phyloP scores from a whole-genome alignment of 2,329 filamentous ascomycete genomes.

The Lasiodiplodia gonubiensis region DNA sequence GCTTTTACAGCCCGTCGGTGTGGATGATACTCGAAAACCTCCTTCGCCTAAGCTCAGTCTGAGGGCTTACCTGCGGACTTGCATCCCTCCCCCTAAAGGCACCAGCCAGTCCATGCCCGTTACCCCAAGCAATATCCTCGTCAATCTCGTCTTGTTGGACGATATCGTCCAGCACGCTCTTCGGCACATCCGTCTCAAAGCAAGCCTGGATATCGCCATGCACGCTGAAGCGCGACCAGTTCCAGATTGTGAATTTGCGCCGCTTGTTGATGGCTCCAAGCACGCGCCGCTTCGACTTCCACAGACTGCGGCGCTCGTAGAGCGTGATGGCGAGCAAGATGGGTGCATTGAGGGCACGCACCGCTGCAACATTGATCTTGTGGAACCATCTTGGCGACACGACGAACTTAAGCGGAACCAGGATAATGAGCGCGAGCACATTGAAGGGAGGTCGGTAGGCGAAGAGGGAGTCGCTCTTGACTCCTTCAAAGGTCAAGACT shows the following conservation, averaged over 20 bases:
- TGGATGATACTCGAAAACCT: slow-evolving; percentile 24
- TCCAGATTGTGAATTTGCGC: slow-evolving; percentile 63
- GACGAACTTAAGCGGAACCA: slow-evolving; percentile 79
- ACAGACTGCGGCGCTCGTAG: slow-evolving; percentile 72
- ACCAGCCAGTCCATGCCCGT: slow-evolving; percentile 19
- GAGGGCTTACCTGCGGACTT: slow-evolving; percentile 16
- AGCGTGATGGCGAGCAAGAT: slow-evolving; percentile 73
- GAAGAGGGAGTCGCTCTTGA: slow-evolving; percentile 83
- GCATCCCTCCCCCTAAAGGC: slow-evolving; percentile 17
- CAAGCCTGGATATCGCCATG: slow-evolving; percentile 75
- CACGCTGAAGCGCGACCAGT: slow-evolving; percentile 70
- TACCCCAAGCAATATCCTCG: slow-evolving; percentile 46
- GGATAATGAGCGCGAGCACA: slow-evolving; percentile 73
- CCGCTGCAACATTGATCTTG: slow-evolving; percentile 81
- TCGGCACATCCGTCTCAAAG: slow-evolving; percentile 73
- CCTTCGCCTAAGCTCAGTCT: slow-evolving; percentile 13
- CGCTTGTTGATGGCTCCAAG: slow-evolving; percentile 44
- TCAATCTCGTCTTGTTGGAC: slow-evolving; percentile 57
- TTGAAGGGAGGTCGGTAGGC: slow-evolving; percentile 86
- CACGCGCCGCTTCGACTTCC: slow-evolving; percentile 55
- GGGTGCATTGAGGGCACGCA: slow-evolving; percentile 76
- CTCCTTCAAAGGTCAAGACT: slow-evolving; percentile 82
- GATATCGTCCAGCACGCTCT: slow-evolving; percentile 55
- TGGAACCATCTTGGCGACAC: slow-evolving; percentile 85
- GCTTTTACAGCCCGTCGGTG: neutral